These are phyloP conservation scores for Stenocarpella maydis DNA, from an alignment of 2,329 filamentous ascomycete species.

Conservation along the genomic window DNA sequence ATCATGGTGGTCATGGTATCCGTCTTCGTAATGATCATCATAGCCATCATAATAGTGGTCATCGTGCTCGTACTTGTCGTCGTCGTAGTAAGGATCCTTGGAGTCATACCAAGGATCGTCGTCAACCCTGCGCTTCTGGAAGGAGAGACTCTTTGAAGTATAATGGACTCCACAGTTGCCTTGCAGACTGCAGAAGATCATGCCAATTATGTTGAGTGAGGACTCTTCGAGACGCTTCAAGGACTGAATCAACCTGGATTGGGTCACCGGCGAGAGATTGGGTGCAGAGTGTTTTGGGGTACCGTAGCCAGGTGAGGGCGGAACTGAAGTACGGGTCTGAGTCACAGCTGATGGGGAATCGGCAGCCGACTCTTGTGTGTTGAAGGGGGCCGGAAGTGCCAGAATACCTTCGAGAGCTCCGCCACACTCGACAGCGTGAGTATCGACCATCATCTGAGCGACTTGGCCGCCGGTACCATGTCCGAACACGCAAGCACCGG, in stretches of 20 bases:
- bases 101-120: not conserved
- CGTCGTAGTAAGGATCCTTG: slow-evolving; percentile 3
- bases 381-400: slow-evolving; percentile 13
- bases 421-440: not conserved
- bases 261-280: not conserved
- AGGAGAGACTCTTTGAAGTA: not conserved
- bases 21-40: not conserved
- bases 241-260: fast-evolving
- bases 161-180: not conserved
- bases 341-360: too few relatives aligned
- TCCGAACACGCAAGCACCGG: slow-evolving; percentile 23
- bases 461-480: slow-evolving; percentile 27
- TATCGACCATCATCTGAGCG: slow-evolving; percentile 3
- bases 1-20: not conserved
- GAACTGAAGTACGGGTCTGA: too few relatives aligned
- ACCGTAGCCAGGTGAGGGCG: too few relatives aligned
- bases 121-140: slow-evolving; percentile 10
- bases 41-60: slow-evolving; percentile 4
- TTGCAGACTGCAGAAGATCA: not conserved
- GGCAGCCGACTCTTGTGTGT: not conserved
- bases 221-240: not conserved
- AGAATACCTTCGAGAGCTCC: slow-evolving; percentile 9
- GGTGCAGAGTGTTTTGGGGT: too few relatives aligned
- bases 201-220: not conserved
- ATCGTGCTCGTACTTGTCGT: not conserved